phyloP scores from a whole-genome alignment of 2,329 filamentous ascomycete genomes.

The Fonsecaea nubica region DNA sequence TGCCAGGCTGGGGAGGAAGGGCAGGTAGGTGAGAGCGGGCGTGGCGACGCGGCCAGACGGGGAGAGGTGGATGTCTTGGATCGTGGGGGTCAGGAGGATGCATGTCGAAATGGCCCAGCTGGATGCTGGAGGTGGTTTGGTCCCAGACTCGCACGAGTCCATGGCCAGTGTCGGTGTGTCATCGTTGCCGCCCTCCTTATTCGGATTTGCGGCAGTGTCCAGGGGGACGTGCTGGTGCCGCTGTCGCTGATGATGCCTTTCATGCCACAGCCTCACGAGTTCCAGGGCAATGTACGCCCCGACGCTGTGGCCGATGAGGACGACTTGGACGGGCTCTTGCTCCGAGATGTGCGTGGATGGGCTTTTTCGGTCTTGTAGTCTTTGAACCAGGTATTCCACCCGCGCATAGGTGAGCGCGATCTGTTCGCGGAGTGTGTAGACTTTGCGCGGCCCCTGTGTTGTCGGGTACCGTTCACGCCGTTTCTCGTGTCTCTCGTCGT shows the following conservation, averaged over 20 bases:
- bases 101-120: conserved; percentile 53
- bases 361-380: conserved; percentile 30
- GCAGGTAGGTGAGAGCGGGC: conserved; percentile 63
- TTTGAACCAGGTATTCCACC: conserved; percentile 49
- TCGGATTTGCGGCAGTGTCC: not conserved
- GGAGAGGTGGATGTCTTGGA: conserved; percentile 72
- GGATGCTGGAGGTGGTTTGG: not conserved
- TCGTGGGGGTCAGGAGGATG: conserved; percentile 75
- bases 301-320: conserved; percentile 76
- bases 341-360: conserved; percentile 28
- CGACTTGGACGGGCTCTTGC: conserved; percentile 51
- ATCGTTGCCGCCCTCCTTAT: not conserved
- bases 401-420: conserved; percentile 56
- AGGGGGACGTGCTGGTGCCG: not conserved
- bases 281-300: conserved; percentile 75
- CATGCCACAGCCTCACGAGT: conserved; percentile 64
- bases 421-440: conserved; percentile 49
- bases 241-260: conserved; percentile 34
- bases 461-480: not conserved
- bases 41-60: conserved; percentile 67
- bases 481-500: not conserved
- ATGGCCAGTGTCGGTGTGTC: not conserved
- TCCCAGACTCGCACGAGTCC: not conserved
- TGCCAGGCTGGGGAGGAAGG: conserved; percentile 50
- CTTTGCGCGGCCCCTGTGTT: not conserved